These are phyloP conservation scores for Colletotrichum zoysiae DNA, from an alignment of 2,329 filamentous ascomycete genomes.

Conservation along the genomic window DNA sequence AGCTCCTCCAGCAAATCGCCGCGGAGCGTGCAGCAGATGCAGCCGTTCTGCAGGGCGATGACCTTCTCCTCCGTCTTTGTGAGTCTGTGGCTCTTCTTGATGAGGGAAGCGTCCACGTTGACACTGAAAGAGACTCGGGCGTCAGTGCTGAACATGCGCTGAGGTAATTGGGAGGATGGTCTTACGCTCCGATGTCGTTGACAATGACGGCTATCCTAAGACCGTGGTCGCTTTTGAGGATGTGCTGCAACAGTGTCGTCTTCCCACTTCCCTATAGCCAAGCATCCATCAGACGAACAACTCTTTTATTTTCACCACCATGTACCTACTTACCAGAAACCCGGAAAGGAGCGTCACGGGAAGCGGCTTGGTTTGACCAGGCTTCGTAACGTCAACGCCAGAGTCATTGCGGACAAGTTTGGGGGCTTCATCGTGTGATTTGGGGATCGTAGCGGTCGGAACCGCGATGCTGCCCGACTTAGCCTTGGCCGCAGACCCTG, in stretches of 20 bases:
- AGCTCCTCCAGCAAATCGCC: slow-evolving; percentile 79
- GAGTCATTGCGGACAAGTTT: slow-evolving; percentile 34
- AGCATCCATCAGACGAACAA: not conserved
- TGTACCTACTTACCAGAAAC: slow-evolving; percentile 60
- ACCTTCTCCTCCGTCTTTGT: slow-evolving; percentile 73
- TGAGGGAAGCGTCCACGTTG: slow-evolving; percentile 74
- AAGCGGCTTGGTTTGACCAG: slow-evolving; percentile 49
- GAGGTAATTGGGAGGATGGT: not conserved
- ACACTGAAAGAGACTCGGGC: slow-evolving; percentile 54
- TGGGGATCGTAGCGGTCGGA: not conserved
- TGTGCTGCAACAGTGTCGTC: slow-evolving; percentile 77
- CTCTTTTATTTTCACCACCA: too few species aligned
- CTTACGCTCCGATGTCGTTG: slow-evolving; percentile 76
- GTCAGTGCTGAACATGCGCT: not conserved
- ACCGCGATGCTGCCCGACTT: slow-evolving; percentile 18
- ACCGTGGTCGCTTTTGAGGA: slow-evolving; percentile 75
- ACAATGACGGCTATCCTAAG: slow-evolving; percentile 79
- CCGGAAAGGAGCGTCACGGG: slow-evolving; percentile 73
- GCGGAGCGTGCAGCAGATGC: slow-evolving; percentile 81
- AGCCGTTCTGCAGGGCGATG: slow-evolving; percentile 78
- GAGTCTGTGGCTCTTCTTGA: slow-evolving; percentile 67
- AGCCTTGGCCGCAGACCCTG: slow-evolving; percentile 24
- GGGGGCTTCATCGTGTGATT: not conserved
- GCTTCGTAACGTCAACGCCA: slow-evolving; percentile 25
- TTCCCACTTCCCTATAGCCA: slow-evolving; percentile 72